Evolutionary conservation across 1,139 yeast species (phyloP).

Genomic region (Kurtzmaniella quercitrusa): DNA sequence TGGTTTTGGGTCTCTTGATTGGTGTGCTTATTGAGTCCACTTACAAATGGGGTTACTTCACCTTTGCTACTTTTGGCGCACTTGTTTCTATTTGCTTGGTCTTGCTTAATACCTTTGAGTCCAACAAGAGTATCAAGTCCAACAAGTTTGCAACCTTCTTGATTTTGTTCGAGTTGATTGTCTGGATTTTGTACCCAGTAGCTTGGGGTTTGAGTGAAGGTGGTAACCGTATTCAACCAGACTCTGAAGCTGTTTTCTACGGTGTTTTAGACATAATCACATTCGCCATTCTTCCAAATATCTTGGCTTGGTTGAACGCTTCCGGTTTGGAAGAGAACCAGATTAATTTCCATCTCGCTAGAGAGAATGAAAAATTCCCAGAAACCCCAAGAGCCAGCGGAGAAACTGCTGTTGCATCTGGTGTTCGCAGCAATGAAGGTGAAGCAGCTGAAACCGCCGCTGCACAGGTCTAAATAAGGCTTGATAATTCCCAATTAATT

Average conservation of each 20-base stretch:
- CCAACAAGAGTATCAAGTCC: slow-evolving; percentile 11
- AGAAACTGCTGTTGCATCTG: slow-evolving; percentile 28
- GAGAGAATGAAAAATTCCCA: slow-evolving; percentile 19
- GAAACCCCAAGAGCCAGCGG: slow-evolving; percentile 34
- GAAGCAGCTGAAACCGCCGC: slow-evolving; percentile 4
- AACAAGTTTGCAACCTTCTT: slow-evolving; percentile 22
- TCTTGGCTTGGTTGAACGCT: slow-evolving; percentile 29
- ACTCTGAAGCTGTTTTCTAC: slow-evolving; percentile 63
- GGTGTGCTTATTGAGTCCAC: slow-evolving; percentile 52
- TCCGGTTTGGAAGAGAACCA: slow-evolving; percentile 27
- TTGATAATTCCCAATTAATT: too few species aligned
- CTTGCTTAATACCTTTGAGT: slow-evolving; percentile 12
- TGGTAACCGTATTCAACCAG: slow-evolving; percentile 63
- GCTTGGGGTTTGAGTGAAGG: slow-evolving; percentile 66
- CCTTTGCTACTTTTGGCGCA: slow-evolving; percentile 34
- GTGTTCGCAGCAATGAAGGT: background rate
- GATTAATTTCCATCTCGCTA: slow-evolving; percentile 6
- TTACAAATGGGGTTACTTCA: slow-evolving; percentile 67
- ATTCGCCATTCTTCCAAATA: slow-evolving; percentile 41
- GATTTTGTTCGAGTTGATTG: slow-evolving; percentile 26
- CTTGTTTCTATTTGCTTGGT: slow-evolving; percentile 35
- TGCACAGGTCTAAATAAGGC: background rate
- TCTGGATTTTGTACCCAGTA: slow-evolving; percentile 52
- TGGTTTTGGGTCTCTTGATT: slow-evolving; percentile 50
- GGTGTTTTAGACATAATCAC: slow-evolving; percentile 55